Conservation (phyloP, 2,329 filamentous ascomycete genomes). For the Chalara sp. region DNA sequence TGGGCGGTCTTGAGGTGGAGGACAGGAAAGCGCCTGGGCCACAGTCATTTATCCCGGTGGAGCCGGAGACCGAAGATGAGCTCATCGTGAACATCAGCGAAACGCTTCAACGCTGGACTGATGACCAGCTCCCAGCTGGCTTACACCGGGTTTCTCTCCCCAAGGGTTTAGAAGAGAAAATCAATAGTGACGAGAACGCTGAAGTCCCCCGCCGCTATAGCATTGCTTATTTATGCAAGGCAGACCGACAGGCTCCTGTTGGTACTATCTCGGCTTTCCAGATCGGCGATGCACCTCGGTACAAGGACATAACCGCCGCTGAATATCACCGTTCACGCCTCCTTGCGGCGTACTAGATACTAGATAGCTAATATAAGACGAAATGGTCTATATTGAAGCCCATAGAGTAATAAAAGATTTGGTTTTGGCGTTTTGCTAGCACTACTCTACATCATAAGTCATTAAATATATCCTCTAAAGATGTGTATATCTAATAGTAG, state of each 20-base stretch:
- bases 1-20: conserved; percentile 38
- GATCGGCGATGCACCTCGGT: background rate
- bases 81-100: conserved; percentile 40
- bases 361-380: no score
- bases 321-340: conserved; percentile 6
- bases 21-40: conserved; percentile 30
- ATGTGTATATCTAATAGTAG: no score
- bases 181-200: no score
- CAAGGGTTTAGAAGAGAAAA: background rate
- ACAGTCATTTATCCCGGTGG: conserved; percentile 6
- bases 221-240: conserved; percentile 8
- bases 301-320: conserved; percentile 6
- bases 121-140: conserved; percentile 6
- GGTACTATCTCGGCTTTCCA: conserved; percentile 4
- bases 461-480: no score
- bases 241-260: conserved; percentile 6
- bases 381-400: no score
- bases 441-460: no score
- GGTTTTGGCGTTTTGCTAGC: no score
- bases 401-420: no score
- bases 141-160: conserved; percentile 8
- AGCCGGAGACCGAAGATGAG: background rate
- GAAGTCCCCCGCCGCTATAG: conserved; percentile 2
- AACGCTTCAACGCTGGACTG: conserved; percentile 20
- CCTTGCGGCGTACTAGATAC: background rate